phyloP scores from a whole-genome alignment of 345 rosid species.

The Rhodamnia argentea region DNA sequence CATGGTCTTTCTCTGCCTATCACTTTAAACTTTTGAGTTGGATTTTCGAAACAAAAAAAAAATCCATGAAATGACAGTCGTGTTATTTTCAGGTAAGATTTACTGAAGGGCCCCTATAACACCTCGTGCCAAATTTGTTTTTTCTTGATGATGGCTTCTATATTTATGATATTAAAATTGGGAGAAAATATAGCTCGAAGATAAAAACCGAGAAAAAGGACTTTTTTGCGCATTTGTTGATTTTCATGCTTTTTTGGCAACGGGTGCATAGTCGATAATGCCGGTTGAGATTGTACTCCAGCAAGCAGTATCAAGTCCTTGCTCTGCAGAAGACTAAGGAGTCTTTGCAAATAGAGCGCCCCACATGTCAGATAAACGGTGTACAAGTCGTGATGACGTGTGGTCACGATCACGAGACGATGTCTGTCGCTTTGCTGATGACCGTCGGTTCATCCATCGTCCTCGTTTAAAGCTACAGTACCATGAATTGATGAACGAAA shows the following conservation, averaged over 20 bases:
- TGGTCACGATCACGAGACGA: neutral
- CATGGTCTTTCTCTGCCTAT: too few species aligned
- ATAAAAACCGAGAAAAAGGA: neutral
- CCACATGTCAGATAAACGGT: too few species aligned
- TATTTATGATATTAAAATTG: neutral
- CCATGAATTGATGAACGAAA: neutral
- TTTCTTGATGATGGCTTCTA: neutral
- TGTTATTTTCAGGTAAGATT: too few species aligned
- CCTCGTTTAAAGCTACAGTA: neutral
- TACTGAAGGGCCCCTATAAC: neutral
- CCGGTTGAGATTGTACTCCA: neutral
- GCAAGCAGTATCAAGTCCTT: neutral
- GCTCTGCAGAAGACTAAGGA: neutral
- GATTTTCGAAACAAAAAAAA: too few species aligned
- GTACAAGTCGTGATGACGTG: neutral
- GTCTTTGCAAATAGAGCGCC: neutral
- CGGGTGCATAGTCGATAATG: neutral
- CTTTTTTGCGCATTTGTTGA: neutral
- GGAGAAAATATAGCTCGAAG: neutral
- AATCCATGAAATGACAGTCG: neutral
- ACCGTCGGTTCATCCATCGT: neutral
- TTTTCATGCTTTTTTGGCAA: neutral
- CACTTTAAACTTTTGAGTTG: too few species aligned
- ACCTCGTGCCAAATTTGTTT: neutral
- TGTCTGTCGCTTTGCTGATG: neutral